Base-by-base conservation (phyloP, 495 filamentous ascomycete species). In the Tricharina praecox region DNA sequence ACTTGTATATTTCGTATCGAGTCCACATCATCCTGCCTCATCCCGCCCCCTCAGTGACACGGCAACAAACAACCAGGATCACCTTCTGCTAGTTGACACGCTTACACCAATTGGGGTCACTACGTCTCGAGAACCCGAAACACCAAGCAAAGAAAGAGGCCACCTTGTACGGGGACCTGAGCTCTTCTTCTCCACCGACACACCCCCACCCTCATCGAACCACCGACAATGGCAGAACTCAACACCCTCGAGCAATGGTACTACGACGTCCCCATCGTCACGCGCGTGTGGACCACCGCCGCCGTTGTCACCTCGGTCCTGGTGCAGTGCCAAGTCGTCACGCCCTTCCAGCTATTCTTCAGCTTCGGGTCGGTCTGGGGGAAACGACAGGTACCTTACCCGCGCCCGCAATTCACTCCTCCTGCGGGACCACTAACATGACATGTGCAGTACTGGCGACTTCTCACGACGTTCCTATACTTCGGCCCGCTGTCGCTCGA, bases 231-330 rank as follows among this genome's bases (percentile, higher is more conserved):
- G 58, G 58, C 58, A 13, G 58, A 60, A 35, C 48, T 55, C 34
- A 59, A 52, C 55, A 88, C 85, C 20, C 72, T 95, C 5, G 87
- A 94, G 65, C 81, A 86, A 59, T 95, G 90, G 88, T 94, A 93
- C 67, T 93, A 79, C 65, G 88, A 96, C 65, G 93, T 95, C 80
- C 90, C 92, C 1, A 77, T 87, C 19, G 90, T 87, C 58, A 96
- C 92, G 21, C 68, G 90, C 39, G 88, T 80, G 75, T 97, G 90
- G 90, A 97, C 92, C 11, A 86, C 82, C 3, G 86, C 86, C 32
- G 92, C 85, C 0, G 78, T 96, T 13, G 69, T 79, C 38, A 88
- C 79, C n/a, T 87, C 83, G 55, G 78, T 85, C 3, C 69, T 96
- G 44, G 85, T 95, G 3, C 92, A 97, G 62, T 95, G 87, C 65